phyloP scores from a whole-genome alignment of 495 filamentous ascomycete genomes.

The Penicillium canescens region DNA sequence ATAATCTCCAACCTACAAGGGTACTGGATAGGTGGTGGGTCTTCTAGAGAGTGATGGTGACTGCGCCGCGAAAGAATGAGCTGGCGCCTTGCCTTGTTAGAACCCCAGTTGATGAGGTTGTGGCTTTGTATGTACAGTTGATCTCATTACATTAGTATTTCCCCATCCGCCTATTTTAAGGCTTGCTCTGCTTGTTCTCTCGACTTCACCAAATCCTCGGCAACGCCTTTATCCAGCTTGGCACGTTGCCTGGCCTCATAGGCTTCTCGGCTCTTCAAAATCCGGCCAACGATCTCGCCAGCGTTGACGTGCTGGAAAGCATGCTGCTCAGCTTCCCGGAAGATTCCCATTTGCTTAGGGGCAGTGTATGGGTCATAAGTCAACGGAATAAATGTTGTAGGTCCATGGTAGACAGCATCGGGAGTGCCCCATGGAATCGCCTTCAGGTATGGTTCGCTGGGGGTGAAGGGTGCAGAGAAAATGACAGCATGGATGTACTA shows the following conservation, averaged over 20 bases:
- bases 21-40: neutral
- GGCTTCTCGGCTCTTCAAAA: conserved; percentile 75
- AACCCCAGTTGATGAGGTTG: conserved; percentile 18
- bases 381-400: conserved; percentile 85
- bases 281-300: conserved; percentile 85
- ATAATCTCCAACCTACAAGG: neutral
- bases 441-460: conserved; percentile 71
- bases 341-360: conserved; percentile 77
- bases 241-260: conserved; percentile 89
- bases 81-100: neutral
- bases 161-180: conserved; percentile 8
- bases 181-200: conserved; percentile 26
- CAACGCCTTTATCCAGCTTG: conserved; percentile 79
- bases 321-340: conserved; percentile 70
- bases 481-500: conserved; percentile 86
- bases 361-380: conserved; percentile 84
- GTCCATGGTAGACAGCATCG: conserved; percentile 88
- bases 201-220: conserved; percentile 56
- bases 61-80: neutral
- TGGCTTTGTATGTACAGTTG: conserved; percentile 20
- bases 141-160: conserved; percentile 9
- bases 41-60: neutral
- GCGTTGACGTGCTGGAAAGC: conserved; percentile 86
- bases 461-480: conserved; percentile 86
- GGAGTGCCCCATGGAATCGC: conserved; percentile 74